Evolutionary conservation across 352 stramenopile species (phyloP).

Genomic region (Phytopythium chamaehyphon): DNA sequence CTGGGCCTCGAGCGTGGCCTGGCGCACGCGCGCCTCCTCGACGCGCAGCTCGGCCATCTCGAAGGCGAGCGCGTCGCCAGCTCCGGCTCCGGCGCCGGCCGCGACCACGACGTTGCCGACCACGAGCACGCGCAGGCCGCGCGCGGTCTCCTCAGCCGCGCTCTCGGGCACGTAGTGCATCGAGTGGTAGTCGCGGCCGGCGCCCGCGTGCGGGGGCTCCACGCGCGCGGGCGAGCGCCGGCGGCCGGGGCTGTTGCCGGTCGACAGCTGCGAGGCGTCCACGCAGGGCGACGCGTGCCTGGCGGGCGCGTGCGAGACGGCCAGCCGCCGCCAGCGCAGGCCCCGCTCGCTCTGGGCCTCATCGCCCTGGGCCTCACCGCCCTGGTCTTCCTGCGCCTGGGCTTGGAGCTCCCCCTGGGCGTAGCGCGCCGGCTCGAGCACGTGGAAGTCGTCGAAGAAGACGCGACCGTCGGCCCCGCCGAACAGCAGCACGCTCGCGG

Average conservation of each 20-base stretch:
- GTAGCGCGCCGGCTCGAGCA: constrained; percentile 40
- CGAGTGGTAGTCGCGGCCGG: constrained; percentile 53
- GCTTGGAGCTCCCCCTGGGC: too few species aligned
- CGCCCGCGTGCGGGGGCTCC: constrained; percentile 13
- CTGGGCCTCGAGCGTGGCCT: constrained; percentile 43
- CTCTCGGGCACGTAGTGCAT: constrained; percentile 66
- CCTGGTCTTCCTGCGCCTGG: too few species aligned
- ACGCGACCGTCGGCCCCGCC: constrained; percentile 53
- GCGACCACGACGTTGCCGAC: constrained; percentile 60
- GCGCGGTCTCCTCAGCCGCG: constrained; percentile 22
- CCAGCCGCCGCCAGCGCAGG: constrained; percentile 22
- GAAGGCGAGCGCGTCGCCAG: constrained; percentile 20
- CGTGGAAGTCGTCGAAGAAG: constrained; percentile 60
- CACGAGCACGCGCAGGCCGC: constrained; percentile 54
- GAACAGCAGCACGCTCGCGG: constrained; percentile 51
- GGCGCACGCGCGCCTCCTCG: constrained; percentile 54
- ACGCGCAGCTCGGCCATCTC: constrained; percentile 50
- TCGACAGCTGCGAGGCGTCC: constrained; percentile 12
- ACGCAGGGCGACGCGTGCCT: constrained; percentile 9
- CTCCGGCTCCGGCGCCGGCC: constrained; percentile 10
- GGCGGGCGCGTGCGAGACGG: constrained; percentile 27
- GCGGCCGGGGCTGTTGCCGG: constrained; percentile 8
- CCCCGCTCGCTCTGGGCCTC: not conserved
- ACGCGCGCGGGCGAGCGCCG: constrained; percentile 5
- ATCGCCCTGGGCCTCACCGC: too few species aligned